Evolutionary conservation across 768 basidiomycete species (phyloP).

Genomic region (Trichaptum fuscoviolaceum): DNA sequence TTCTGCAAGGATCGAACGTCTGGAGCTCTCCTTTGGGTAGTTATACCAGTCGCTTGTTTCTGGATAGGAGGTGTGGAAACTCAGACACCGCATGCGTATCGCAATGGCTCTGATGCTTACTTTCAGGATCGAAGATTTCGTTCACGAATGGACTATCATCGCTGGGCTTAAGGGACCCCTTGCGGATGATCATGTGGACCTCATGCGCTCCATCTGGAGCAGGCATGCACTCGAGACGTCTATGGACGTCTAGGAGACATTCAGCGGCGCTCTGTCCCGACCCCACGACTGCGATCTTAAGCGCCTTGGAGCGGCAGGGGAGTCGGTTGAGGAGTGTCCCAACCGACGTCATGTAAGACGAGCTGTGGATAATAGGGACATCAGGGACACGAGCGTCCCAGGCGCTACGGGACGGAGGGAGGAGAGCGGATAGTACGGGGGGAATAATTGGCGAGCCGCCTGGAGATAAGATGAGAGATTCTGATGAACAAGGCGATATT

Average conservation of each 20-base stretch:
- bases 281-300: conserved; percentile 41
- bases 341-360: conserved; percentile 36
- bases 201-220: conserved; percentile 26
- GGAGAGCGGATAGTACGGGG: conserved; percentile 25
- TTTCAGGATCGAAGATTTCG: conserved; percentile 47
- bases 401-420: conserved; percentile 16
- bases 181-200: conserved; percentile 47
- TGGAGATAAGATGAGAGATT: conserved; percentile 46
- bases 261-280: conserved; percentile 46
- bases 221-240: conserved; percentile 30
- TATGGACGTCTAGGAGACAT: conserved; percentile 39
- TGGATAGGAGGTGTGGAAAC: conserved; percentile 4
- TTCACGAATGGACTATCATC: conserved; percentile 51
- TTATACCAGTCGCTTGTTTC: conserved; percentile 36
- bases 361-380: conserved; percentile 39
- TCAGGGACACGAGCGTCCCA: not conserved
- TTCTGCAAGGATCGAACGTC: conserved; percentile 34
- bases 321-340: conserved; percentile 25
- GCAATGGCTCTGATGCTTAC: conserved; percentile 23
- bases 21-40: conserved; percentile 29
- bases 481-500: conserved; percentile 19
- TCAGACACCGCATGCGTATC: not conserved
- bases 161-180: conserved; percentile 44
- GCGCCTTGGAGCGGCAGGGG: conserved; percentile 19
- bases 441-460: conserved; percentile 45